These are phyloP conservation scores for Blattamonas nauphoetae DNA, from an alignment of 78 protist species.

Conservation along the genomic window DNA sequence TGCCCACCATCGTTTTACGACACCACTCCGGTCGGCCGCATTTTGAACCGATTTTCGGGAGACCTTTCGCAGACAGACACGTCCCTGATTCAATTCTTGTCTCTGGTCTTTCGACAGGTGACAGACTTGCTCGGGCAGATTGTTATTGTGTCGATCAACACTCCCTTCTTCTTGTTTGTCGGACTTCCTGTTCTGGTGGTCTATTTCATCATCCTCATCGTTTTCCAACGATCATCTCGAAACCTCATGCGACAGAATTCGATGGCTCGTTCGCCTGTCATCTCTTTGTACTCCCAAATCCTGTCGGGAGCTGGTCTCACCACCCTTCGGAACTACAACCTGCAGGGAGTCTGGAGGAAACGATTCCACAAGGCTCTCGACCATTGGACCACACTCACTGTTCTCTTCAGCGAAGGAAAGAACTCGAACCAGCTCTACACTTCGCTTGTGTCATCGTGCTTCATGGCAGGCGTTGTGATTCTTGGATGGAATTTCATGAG, in stretches of 20 bases:
- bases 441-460: background rate
- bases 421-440: background rate
- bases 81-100: background rate
- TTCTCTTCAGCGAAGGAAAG: background rate
- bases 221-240: background rate
- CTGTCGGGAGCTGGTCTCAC: background rate
- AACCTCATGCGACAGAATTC: slow-evolving; percentile 5
- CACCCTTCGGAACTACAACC: background rate
- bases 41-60: slow-evolving; percentile 80
- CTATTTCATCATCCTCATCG: background rate
- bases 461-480: background rate
- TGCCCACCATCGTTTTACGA: slow-evolving; percentile 90
- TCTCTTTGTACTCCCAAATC: background rate
- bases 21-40: slow-evolving; percentile 89
- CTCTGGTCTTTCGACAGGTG: background rate
- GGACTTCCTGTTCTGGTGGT: background rate
- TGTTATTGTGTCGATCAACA: background rate
- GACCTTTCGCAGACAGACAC: slow-evolving; percentile 20
- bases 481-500: background rate
- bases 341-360: background rate
- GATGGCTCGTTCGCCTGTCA: background rate
- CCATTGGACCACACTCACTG: background rate
- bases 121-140: background rate
- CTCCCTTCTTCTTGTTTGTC: slow-evolving; percentile 10
- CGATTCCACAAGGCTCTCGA: background rate